Base-by-base conservation (phyloP, 768 basidiomycete genomes). In the Pholiota conissans region DNA sequence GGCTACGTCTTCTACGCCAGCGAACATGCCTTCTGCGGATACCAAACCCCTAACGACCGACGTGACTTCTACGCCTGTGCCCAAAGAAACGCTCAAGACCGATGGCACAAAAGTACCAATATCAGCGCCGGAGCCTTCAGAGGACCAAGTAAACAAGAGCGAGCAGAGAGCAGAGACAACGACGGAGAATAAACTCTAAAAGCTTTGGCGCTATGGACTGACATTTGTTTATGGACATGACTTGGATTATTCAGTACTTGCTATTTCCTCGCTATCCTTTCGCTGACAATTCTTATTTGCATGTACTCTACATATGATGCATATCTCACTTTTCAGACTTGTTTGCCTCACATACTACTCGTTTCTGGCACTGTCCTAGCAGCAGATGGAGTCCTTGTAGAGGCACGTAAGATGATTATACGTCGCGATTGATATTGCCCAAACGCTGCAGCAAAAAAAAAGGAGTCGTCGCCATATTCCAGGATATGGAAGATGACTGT, bases 301-400 rank as follows among this genome's bases (percentile, higher is more conserved):
- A 40, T 18, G 26, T 47, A 26, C 20, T n/a, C n/a, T n/a, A n/a
- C n/a, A n/a, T n/a, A n/a, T n/a, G n/a, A n/a, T n/a, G n/a, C n/a
- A 20, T 10, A 22, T 18, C n/a, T n/a, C 7, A 22, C 6, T 37
- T 32, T 22, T 5, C 27, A 24, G 27, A 34, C 32, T 32, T 54
- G 53, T 54, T 46, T 46, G 53, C 53, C 53, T 54, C 53, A 46
- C 24, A 54, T 54, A 54, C 53, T 54, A 54, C 53, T 54, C 53
- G 29, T 20, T 54, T 54, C 53, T 42, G 53, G 53, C 53, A 54
- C 29, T 42, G 53, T 29, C 53, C 53, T 54, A 32, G 53, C 53
- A 47, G 42, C 53, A 42, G 53, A 54, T 46, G 20, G 40, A 46
- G 42, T 54, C 53, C 53, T 54, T 54, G 32, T 22, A 45, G 40